Percentiles rank a stretch among this genome's conserved stretches.
Conservation (phyloP, 2,329 filamentous ascomycete species). For the Aspergillus sp. region DNA sequence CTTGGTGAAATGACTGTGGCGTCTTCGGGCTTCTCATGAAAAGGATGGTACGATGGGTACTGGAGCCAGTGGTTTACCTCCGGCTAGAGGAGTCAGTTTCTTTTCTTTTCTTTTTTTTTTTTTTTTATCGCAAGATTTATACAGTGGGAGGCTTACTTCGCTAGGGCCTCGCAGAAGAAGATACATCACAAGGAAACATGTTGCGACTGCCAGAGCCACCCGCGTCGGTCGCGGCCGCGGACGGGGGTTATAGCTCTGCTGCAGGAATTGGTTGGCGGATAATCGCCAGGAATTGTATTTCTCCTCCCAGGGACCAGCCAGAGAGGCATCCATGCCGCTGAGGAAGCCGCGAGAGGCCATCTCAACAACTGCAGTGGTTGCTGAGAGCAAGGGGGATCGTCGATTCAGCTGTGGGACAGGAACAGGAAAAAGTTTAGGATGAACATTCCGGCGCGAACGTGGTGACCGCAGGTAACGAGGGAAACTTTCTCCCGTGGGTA, state of each 20-base stretch:
- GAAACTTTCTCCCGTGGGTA: not conserved
- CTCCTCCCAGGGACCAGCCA: slow-evolving; percentile 23
- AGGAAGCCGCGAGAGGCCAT: slow-evolving; percentile 28
- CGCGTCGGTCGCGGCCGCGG: slow-evolving; percentile 27
- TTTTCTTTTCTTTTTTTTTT: not conserved
- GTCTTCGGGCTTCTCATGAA: slow-evolving; percentile 31
- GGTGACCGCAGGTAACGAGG: not conserved
- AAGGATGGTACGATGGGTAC: slow-evolving; percentile 34
- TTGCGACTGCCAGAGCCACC: slow-evolving; percentile 19
- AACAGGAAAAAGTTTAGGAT: slow-evolving; percentile 5
- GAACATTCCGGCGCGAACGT: slow-evolving; percentile 15
- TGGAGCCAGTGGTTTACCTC: slow-evolving; percentile 32
- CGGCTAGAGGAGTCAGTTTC: slow-evolving; percentile 16
- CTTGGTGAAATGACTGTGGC: slow-evolving; percentile 26
- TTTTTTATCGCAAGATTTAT: too few species aligned
- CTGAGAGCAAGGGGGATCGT: slow-evolving; percentile 5
- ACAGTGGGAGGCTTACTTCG: slow-evolving; percentile 10
- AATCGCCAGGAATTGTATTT: slow-evolving; percentile 24
- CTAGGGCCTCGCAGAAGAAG: slow-evolving; percentile 20
- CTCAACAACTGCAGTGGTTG: slow-evolving; percentile 3
- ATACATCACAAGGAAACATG: slow-evolving; percentile 26
- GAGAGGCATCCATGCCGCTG: slow-evolving; percentile 18
- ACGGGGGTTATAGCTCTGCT: slow-evolving; percentile 27
- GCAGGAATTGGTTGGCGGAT: slow-evolving; percentile 21
- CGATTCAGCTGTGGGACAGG: slow-evolving; percentile 8